These are phyloP conservation scores for Paecilomyces niveus DNA, from an alignment of 2,329 filamentous ascomycete genomes.

Conservation along the genomic window DNA sequence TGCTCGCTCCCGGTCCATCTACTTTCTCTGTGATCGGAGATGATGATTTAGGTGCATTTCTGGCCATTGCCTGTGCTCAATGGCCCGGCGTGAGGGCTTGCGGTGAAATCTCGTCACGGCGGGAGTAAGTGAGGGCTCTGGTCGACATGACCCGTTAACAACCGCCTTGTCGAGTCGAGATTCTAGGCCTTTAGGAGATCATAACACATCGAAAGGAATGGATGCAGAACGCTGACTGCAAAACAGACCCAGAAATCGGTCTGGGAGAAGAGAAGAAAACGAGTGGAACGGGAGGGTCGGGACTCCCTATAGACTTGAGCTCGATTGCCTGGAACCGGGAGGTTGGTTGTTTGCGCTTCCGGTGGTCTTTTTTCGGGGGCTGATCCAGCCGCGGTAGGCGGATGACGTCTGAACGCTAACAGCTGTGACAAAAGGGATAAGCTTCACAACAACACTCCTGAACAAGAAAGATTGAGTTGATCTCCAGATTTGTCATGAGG, in stretches of 20 bases:
- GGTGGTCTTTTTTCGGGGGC: neutral
- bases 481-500: neutral
- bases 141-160: conserved; percentile 18
- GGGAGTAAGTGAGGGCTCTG: conserved; percentile 7
- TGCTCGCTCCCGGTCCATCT: neutral
- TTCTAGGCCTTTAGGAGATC: neutral
- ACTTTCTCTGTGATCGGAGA: conserved; percentile 5
- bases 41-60: conserved; percentile 20
- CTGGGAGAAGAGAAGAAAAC: neutral
- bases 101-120: conserved; percentile 5
- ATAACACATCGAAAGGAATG: neutral
- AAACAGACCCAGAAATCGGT: neutral
- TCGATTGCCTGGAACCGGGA: neutral
- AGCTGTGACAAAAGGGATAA: conserved; percentile 1
- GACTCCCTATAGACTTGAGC: neutral
- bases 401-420: conserved; percentile 17
- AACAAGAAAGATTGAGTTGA: neutral
- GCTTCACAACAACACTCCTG: neutral
- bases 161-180: conserved; percentile 3
- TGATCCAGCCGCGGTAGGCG: conserved; percentile 8
- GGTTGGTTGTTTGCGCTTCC: neutral
- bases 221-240: neutral
- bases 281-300: neutral
- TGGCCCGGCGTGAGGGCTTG: conserved; percentile 11
- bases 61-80: conserved; percentile 23